Percentiles rank a stretch among this genome's conserved stretches.
Evolutionary conservation across 2,329 filamentous ascomycete species (phyloP).

Genomic region (Verticillium zaregamsianum): DNA sequence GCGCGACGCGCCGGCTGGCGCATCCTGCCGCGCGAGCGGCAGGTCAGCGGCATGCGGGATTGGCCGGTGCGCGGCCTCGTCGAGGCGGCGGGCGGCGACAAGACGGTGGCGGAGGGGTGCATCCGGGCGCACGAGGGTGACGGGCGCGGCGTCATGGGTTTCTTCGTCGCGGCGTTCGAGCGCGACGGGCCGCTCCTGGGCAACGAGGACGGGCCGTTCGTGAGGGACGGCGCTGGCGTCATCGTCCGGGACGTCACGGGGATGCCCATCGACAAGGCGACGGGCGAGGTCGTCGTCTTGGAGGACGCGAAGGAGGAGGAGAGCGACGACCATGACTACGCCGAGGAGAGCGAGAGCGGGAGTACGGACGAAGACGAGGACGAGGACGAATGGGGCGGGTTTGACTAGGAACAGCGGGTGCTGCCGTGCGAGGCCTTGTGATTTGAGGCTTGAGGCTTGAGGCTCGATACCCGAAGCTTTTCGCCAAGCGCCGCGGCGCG

Average conservation of each 20-base stretch:
- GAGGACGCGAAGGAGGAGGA: background rate
- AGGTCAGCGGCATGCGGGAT: constrained; percentile 68
- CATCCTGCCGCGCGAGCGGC: constrained; percentile 65
- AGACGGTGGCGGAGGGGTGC: constrained; percentile 65
- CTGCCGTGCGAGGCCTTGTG: too few species aligned
- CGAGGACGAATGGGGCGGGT: constrained; percentile 24
- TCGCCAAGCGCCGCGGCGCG: too few species aligned
- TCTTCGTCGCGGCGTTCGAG: constrained; percentile 89
- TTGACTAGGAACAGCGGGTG: constrained; percentile 17
- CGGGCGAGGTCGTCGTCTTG: constrained; percentile 24
- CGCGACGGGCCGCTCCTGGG: constrained; percentile 37
- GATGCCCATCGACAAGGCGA: constrained; percentile 31
- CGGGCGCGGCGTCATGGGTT: constrained; percentile 83
- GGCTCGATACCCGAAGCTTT: too few species aligned
- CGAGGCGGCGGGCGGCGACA: constrained; percentile 43
- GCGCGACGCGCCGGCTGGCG: constrained; percentile 70
- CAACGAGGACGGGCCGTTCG: constrained; percentile 41
- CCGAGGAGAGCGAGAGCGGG: constrained; percentile 12
- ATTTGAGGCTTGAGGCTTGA: too few species aligned
- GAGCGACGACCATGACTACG: constrained; percentile 9
- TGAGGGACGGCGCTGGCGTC: constrained; percentile 50
- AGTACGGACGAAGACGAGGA: constrained; percentile 14
- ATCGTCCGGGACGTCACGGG: constrained; percentile 39
- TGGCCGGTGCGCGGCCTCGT: constrained; percentile 67
- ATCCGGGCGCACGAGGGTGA: constrained; percentile 80